Evolutionary conservation across 2,329 filamentous ascomycete species (phyloP).

Genomic region (Bipolaris zeicola): DNA sequence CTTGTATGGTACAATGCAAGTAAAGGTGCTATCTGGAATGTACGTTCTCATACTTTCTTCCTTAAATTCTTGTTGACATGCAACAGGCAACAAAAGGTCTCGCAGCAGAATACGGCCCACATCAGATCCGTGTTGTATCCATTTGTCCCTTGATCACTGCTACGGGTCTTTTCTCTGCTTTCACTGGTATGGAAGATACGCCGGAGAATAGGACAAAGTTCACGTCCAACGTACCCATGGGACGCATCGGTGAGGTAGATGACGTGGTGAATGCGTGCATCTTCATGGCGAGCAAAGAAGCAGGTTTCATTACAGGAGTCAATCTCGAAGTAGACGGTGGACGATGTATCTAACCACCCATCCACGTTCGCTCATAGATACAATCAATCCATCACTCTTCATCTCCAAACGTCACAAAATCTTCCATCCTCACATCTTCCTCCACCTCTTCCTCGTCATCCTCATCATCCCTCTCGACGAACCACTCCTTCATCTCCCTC

Average conservation of each 20-base stretch:
- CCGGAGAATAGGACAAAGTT: slow-evolving; percentile 59
- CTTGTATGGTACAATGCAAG: slow-evolving; percentile 74
- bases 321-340: slow-evolving; percentile 50
- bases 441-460: slow-evolving; percentile 19
- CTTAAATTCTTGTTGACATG: slow-evolving; percentile 22
- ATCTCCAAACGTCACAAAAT: not conserved
- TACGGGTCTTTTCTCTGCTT: slow-evolving; percentile 66
- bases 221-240: slow-evolving; percentile 63
- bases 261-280: slow-evolving; percentile 64
- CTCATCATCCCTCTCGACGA: slow-evolving; percentile 16
- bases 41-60: slow-evolving; percentile 26
- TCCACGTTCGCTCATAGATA: not conserved
- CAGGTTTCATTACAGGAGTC: slow-evolving; percentile 65
- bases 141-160: slow-evolving; percentile 71
- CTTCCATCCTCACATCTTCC: not conserved
- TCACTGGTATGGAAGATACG: slow-evolving; percentile 67
- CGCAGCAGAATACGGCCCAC: slow-evolving; percentile 73
- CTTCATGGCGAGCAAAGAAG: slow-evolving; percentile 64
- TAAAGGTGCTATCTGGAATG: slow-evolving; percentile 69
- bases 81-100: slow-evolving; percentile 64
- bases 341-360: slow-evolving; percentile 37
- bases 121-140: slow-evolving; percentile 74
- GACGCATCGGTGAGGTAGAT: slow-evolving; percentile 63
- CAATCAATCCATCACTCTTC: not conserved
- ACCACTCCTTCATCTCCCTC: slow-evolving; percentile 28